These are phyloP conservation scores for Jatropha curcas DNA, from an alignment of 345 rosid genomes.

Conservation along the genomic window DNA sequence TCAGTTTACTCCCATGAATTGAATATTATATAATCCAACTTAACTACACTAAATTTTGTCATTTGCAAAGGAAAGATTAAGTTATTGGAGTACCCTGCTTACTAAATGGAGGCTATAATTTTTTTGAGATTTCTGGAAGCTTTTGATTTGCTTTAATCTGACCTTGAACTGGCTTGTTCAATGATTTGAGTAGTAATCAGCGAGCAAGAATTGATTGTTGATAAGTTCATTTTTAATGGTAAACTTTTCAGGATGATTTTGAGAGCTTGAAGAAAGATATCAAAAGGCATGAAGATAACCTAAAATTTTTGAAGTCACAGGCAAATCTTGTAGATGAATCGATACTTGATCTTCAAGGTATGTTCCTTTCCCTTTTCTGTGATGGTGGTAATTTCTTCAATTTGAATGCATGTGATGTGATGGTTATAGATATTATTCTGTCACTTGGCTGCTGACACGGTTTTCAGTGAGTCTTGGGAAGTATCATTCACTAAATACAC, in stretches of 20 bases:
- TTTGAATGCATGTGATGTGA: neutral
- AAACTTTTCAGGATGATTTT: neutral
- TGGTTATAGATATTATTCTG: neutral
- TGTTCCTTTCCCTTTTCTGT: neutral
- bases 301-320: conserved; percentile 8
- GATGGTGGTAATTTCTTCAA: neutral
- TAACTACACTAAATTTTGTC: no score
- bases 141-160: no score
- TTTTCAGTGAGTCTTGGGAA: conserved; percentile 17
- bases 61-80: no score
- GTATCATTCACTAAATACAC: neutral
- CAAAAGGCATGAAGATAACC: conserved; percentile 15
- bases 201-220: no score
- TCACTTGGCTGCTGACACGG: neutral
- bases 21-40: no score
- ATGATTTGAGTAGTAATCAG: no score
- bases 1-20: no score
- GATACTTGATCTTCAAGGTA: conserved; percentile 23
- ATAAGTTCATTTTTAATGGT: neutral
- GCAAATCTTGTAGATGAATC: conserved; percentile 10
- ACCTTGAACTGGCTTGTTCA: no score
- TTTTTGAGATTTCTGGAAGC: no score
- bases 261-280: conserved; percentile 10
- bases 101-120: no score
- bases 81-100: no score